These are phyloP conservation scores for Rugosomyces carneus DNA, from an alignment of 1,284 basidiomycete genomes.

Conservation along the genomic window DNA sequence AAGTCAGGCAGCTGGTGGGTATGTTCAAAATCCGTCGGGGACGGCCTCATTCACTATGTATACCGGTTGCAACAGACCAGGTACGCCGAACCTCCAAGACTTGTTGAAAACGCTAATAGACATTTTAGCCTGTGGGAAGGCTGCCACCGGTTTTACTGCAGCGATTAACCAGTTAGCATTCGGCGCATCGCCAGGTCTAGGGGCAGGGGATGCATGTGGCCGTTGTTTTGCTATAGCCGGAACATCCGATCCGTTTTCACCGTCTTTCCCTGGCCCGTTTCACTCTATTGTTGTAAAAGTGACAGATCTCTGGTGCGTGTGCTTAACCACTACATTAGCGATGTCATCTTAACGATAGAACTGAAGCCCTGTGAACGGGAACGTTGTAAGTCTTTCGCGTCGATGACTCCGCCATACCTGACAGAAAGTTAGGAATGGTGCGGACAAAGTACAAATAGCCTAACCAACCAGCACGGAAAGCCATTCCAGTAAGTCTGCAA, in stretches of 20 bases:
- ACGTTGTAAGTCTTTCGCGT: conserved; percentile 24
- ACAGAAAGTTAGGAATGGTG: conserved; percentile 38
- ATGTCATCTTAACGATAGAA: background rate
- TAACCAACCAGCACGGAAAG: conserved; percentile 36
- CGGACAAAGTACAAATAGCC: conserved; percentile 39
- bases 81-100: conserved; percentile 21
- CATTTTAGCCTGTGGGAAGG: conserved; percentile 45
- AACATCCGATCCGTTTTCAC: conserved; percentile 46
- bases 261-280: conserved; percentile 45
- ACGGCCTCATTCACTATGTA: conserved; percentile 52
- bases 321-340: background rate
- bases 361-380: conserved; percentile 36
- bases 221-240: conserved; percentile 51
- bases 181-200: conserved; percentile 41
- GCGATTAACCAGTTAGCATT: conserved; percentile 53
- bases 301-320: conserved; percentile 39
- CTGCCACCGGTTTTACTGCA: conserved; percentile 46
- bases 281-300: conserved; percentile 52
- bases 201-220: conserved; percentile 55
- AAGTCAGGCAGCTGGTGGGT: conserved; percentile 39
- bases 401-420: background rate
- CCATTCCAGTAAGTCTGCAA: conserved; percentile 40
- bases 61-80: conserved; percentile 41
- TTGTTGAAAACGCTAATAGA: background rate
- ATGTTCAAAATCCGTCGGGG: conserved; percentile 45